Base-by-base conservation (phyloP, 352 stramenopile species). In the Phytophthora citrophthora region DNA sequence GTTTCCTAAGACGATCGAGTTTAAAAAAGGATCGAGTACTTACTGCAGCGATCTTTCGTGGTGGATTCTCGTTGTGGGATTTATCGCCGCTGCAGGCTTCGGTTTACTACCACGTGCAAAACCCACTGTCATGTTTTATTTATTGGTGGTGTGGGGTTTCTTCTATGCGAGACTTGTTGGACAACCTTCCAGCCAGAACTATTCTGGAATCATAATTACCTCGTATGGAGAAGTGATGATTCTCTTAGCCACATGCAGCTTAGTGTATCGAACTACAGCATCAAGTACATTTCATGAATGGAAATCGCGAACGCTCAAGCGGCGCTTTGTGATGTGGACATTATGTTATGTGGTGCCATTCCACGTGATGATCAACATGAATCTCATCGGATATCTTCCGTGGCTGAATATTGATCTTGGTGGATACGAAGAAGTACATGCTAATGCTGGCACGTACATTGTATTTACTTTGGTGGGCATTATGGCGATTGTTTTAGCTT, bases 1-100 rank as follows among this genome's bases (percentile, higher is more conserved):
- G 85, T 95, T 95, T 61, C 87, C 87, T 7, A 95, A 94, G 64
- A 92, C 79, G 15, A 74, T 95, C 34, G 78, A 90, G 54, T 95
- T 95, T 54, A 66, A 87, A 58, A 54, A 75, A 29, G 72, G 67
- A 11, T 50, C 76, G 3, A 91, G 84, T 43, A 40, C 23, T 9
- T 76, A 80, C 63, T 95, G 87, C 68, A 80, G 68, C 20, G 87
- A 95, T 51, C 63, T 95, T 38, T 90, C 83, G 16, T 95, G 81
- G 84, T 69, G 68, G 46, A 93, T 95, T 59, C 47, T 95, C 9
- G 48, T 61, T 0, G 47, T 83, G 15, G 81, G 74, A 0, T 46
- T 79, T 4, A n/a, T 76, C n/a, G 11, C 68, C 7, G 62, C 68
- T 10, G 61, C 75, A 12, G 87, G 87, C 20, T 81, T 79, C 27